Conservation (phyloP, 495 filamentous ascomycete genomes). For the Xylaria curta region DNA sequence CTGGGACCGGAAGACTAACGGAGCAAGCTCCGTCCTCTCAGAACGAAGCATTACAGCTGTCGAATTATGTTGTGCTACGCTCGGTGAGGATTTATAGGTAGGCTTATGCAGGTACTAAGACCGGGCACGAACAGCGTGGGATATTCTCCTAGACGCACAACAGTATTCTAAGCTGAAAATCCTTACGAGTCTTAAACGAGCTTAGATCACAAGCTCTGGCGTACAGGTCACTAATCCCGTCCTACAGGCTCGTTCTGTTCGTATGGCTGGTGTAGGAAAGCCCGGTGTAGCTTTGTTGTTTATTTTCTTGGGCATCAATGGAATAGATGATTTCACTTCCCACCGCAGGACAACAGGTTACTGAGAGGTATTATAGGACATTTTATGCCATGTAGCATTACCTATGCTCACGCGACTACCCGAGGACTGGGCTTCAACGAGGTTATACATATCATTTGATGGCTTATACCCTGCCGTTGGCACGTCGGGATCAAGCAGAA, state of each 20-base stretch:
- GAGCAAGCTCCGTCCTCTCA: background rate
- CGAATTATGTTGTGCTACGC: slow-evolving; percentile 1
- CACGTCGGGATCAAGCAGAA: background rate
- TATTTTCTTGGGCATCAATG: slow-evolving; percentile 12
- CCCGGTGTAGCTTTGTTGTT: background rate
- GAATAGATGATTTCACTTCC: background rate
- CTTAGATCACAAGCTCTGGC: too few relatives aligned
- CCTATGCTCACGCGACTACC: background rate
- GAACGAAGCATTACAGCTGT: slow-evolving; percentile 5
- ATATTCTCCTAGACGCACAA: background rate
- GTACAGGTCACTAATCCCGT: background rate
- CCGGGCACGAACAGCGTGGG: background rate
- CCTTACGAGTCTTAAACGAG: background rate
- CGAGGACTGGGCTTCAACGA: slow-evolving; percentile 3
- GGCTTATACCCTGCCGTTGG: background rate
- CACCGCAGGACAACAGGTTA: background rate
- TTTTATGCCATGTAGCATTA: background rate
- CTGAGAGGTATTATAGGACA: background rate
- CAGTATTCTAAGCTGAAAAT: background rate
- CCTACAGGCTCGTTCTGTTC: background rate
- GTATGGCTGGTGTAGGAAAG: background rate
- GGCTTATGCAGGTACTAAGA: slow-evolving; percentile 12
- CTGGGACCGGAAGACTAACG: background rate
- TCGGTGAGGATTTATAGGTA: background rate
- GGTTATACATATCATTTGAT: background rate